Evolutionary conservation across 1,284 basidiomycete genomes (phyloP).

Genomic region (Marasmius fiardii): DNA sequence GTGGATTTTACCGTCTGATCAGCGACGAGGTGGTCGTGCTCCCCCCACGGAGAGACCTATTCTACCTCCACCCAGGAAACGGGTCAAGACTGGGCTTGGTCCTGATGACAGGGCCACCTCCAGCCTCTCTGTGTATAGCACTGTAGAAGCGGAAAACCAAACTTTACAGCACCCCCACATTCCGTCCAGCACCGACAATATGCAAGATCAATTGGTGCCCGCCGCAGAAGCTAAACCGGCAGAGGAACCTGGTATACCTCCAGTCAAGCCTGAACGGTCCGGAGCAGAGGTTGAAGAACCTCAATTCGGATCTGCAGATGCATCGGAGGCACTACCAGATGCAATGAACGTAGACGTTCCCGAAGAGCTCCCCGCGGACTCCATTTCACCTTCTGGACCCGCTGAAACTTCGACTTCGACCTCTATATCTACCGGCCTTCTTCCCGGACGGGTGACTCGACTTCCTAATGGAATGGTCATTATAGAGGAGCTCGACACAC

Average conservation of each 20-base stretch:
- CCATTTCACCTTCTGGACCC: constrained; percentile 1
- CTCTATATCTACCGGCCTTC: not conserved
- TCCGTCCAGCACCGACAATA: constrained; percentile 8
- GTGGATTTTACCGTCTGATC: constrained; percentile 83
- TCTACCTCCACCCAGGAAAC: constrained; percentile 47
- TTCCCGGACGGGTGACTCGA: constrained; percentile 20
- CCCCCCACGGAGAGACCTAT: constrained; percentile 31
- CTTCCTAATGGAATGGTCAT: constrained; percentile 43
- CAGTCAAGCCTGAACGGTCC: no score
- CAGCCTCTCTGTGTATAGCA: constrained; percentile 47
- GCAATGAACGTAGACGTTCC: constrained; percentile 26
- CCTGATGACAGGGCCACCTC: constrained; percentile 27
- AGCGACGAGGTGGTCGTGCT: constrained; percentile 53
- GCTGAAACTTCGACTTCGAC: constrained; percentile 3
- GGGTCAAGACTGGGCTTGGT: constrained; percentile 43
- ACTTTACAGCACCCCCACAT: constrained; percentile 25
- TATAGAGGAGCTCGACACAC: constrained; percentile 69
- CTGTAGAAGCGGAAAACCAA: constrained; percentile 46
- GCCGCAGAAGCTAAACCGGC: not conserved
- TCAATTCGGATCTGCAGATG: constrained; percentile 14
- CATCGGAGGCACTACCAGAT: constrained; percentile 1
- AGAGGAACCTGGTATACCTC: not conserved
- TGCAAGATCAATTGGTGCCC: not conserved
- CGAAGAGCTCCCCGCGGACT: constrained; percentile 13
- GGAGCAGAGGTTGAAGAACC: not conserved